Evolutionary conservation across 1,284 basidiomycete genomes (phyloP).

Genomic region (Polyporus tsugae): DNA sequence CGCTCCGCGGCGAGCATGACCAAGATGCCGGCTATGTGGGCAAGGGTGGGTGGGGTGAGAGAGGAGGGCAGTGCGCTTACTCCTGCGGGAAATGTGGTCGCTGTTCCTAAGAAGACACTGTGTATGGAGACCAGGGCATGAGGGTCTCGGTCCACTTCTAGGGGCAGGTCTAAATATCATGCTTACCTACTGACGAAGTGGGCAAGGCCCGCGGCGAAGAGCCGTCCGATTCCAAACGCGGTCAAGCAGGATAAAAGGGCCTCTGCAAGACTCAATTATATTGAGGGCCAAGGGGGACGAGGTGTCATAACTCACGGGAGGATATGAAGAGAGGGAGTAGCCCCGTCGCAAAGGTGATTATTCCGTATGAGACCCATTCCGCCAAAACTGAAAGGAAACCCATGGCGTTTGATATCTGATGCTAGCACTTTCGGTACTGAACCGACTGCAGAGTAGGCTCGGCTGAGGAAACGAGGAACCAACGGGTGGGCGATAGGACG

Average conservation of each 20-base stretch:
- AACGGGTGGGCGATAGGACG: neutral
- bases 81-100: neutral
- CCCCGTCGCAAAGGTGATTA: neutral
- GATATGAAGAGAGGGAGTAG: neutral
- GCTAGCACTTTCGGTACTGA: neutral
- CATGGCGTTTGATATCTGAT: neutral
- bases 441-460: neutral
- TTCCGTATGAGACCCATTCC: neutral
- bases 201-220: neutral
- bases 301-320: neutral
- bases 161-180: neutral
- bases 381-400: neutral
- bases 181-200: constrained; percentile 1
- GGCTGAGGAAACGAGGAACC: neutral
- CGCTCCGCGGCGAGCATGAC: neutral
- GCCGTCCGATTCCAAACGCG: neutral
- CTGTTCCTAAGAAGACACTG: neutral
- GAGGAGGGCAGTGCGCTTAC: neutral
- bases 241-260: neutral
- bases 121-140: neutral
- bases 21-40: neutral
- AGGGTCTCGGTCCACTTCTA: neutral
- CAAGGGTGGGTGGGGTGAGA: neutral
- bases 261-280: neutral
- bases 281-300: neutral